A percentile compares a stretch with the other conserved stretches of the same genome.
These are phyloP conservation scores for Phaeotremella fagi DNA, from an alignment of 768 basidiomycete species.

Conservation along the genomic window DNA sequence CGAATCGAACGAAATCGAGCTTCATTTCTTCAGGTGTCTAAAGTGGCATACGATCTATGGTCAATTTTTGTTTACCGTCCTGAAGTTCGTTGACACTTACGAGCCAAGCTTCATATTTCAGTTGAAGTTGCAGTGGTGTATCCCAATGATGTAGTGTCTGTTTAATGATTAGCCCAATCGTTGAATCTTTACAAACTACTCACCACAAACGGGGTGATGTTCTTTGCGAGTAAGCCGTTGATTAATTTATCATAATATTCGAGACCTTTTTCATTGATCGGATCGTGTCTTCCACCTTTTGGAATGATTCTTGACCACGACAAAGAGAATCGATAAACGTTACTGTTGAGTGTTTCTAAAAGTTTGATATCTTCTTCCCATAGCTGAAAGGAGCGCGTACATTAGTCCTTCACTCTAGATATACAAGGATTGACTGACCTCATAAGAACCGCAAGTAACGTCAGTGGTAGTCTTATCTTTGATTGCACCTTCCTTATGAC, in stretches of 20 bases:
- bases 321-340: conserved; percentile 70
- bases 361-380: conserved; percentile 60
- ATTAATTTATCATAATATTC: conserved; percentile 67
- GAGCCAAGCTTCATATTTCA: conserved; percentile 72
- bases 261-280: conserved; percentile 66
- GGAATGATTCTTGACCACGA: conserved; percentile 74
- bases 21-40: conserved; percentile 62
- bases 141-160: conserved; percentile 56
- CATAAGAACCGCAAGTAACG: background rate
- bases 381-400: background rate
- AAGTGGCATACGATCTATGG: too few species aligned
- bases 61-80: too few species aligned
- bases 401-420: background rate
- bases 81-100: background rate
- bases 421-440: background rate
- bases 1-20: conserved; percentile 62
- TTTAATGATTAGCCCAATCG: background rate
- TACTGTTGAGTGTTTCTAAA: conserved; percentile 62
- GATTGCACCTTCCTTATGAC: background rate
- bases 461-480: background rate
- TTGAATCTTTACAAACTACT: conserved; percentile 30
- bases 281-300: conserved; percentile 62
- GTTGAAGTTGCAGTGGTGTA: conserved; percentile 67
- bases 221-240: conserved; percentile 60
- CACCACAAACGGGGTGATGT: conserved; percentile 53